phyloP scores from a whole-genome alignment of 345 rosid species.

The Sisymbrium irio region DNA sequence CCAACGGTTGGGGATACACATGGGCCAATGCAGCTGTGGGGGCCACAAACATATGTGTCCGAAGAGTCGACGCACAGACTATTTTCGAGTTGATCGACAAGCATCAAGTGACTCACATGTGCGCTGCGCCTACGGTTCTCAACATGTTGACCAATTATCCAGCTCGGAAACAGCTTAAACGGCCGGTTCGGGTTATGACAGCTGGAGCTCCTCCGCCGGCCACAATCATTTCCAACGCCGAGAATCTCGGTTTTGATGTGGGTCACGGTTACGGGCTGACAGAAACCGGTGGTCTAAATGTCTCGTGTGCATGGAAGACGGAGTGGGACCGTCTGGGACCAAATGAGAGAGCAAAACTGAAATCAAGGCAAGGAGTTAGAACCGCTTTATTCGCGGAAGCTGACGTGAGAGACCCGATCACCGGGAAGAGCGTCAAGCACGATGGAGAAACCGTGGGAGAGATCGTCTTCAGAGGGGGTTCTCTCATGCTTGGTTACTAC shows the following conservation, averaged over 20 bases:
- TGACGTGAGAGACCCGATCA: conserved; percentile 41
- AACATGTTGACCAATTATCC: conserved; percentile 48
- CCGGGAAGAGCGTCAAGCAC: conserved; percentile 43
- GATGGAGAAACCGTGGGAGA: conserved; percentile 56
- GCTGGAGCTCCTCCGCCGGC: conserved; percentile 57
- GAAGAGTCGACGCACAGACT: conserved; percentile 36
- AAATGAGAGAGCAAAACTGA: conserved; percentile 42
- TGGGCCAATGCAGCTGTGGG: conserved; percentile 70
- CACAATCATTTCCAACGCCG: conserved; percentile 37
- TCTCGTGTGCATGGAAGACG: conserved; percentile 51
- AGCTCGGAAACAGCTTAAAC: conserved; percentile 16
- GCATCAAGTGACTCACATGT: conserved; percentile 61
- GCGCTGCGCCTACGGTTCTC: conserved; percentile 57
- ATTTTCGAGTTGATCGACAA: conserved; percentile 41
- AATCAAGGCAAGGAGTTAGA: conserved; percentile 53
- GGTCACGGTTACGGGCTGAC: conserved; percentile 58
- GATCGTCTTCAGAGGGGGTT: conserved; percentile 47
- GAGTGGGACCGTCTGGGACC: conserved; percentile 44
- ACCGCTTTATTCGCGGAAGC: conserved; percentile 35
- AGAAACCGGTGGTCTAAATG: conserved; percentile 48
- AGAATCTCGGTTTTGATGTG: conserved; percentile 47
- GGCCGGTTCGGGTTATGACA: conserved; percentile 44
- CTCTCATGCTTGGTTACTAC: conserved; percentile 57
- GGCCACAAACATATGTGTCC: conserved; percentile 53
- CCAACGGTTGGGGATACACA: conserved; percentile 55